Evolutionary conservation across 352 stramenopile genomes (phyloP), one percentile per base, ranked within the genome.

Genomic region (Pythium guiyangense): DNA sequence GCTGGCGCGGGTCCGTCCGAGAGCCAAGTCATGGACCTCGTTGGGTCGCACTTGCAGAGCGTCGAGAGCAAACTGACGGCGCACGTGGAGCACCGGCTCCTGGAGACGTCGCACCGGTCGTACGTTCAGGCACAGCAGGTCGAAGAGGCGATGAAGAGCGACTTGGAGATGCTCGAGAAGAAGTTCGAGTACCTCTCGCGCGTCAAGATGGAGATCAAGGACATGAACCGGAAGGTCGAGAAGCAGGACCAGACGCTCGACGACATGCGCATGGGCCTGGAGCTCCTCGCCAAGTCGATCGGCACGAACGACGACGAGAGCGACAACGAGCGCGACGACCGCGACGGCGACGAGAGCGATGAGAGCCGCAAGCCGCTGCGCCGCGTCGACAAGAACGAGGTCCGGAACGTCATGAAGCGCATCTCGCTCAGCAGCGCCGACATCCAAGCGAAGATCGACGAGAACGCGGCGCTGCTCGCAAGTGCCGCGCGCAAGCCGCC

Each of bases 191-290:
- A n/a, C n/a, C n/a, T n/a, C n/a, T n/a, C n/a, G n/a, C n/a, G n/a
- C n/a, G n/a, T n/a, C n/a, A n/a, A n/a, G n/a, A n/a, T n/a, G 76
- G 77, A 88, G 60, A 79, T 88, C 54, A 91, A 89, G 51, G 78
- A 91, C 12, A 27, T 89, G 8, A 63, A 47, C 44, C 73, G 72
- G 20, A 67, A 67, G 59, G 70, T 79, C 11, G 78, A 91, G 17
- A 77, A 71, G 53, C 76, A 88, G 39, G 78, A 89, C 15, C 64
- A 91, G 45, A 76, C 62, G 10, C 61, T 88, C 17, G 77, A 84
- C 44, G 80, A 85, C 39, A 74, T 91, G 59, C 68, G 68, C 6
- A 72, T 78, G 49, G 71, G 70, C 2, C 62, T 91, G 26, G 73
- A 81, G 35, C 66, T 89, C 52, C 62, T 91, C 46, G 70, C 71